Conservation (phyloP, 1,139 yeast genomes). For the Pichia sp. region DNA sequence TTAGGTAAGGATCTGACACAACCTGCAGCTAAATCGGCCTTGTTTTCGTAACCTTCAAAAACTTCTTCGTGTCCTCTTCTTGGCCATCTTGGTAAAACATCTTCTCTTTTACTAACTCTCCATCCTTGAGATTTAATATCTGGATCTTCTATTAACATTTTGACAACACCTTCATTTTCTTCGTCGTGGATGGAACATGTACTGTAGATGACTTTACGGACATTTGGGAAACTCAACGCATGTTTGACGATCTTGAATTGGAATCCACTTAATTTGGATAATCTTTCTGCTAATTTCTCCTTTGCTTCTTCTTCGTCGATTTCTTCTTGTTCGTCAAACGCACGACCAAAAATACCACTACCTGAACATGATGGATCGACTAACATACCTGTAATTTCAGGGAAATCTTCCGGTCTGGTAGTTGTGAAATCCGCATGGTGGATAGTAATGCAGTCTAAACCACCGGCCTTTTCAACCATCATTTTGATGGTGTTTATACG, state of each 20-base stretch:
- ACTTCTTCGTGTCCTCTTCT: slow-evolving; percentile 77
- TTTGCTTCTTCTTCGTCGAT: slow-evolving; percentile 35
- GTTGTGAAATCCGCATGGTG: slow-evolving; percentile 83
- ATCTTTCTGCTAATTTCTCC: slow-evolving; percentile 45
- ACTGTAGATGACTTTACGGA: slow-evolving; percentile 80
- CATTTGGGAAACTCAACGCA: slow-evolving; percentile 79
- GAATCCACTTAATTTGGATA: slow-evolving; percentile 75
- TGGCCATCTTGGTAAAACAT: slow-evolving; percentile 82
- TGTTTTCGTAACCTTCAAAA: slow-evolving; percentile 48
- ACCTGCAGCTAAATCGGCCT: slow-evolving; percentile 69
- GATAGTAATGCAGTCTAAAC: slow-evolving; percentile 59
- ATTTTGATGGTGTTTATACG: slow-evolving; percentile 70
- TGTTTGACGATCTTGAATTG: slow-evolving; percentile 87
- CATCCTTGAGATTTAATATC: slow-evolving; percentile 67
- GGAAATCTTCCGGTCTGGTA: slow-evolving; percentile 58
- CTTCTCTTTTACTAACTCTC: slow-evolving; percentile 59
- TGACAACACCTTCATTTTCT: slow-evolving; percentile 91
- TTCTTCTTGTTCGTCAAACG: slow-evolving; percentile 46
- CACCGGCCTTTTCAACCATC: slow-evolving; percentile 84
- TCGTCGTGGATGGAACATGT: slow-evolving; percentile 94
- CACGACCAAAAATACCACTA: slow-evolving; percentile 93
- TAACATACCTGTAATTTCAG: slow-evolving; percentile 71
- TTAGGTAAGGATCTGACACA: slow-evolving; percentile 85
- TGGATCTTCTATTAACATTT: slow-evolving; percentile 65
- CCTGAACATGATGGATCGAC: slow-evolving; percentile 99